Percentiles rank a stretch among this genome's conserved stretches.
phyloP scores from a whole-genome alignment of 1,139 yeast species.

The Suhomyces chickasaworum region DNA sequence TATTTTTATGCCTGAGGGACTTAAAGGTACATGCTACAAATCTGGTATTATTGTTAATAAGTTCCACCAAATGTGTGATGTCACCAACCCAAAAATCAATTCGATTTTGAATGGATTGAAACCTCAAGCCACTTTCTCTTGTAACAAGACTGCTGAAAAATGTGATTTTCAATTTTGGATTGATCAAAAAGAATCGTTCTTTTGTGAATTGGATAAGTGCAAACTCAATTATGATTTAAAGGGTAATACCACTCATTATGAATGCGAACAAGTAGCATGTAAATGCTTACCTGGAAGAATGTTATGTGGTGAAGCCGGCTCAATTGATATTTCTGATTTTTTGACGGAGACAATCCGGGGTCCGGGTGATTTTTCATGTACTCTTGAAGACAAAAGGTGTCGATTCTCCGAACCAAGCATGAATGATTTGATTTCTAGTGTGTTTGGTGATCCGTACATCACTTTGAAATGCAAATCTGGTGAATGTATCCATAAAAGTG shows the following conservation, averaged over 20 bases:
- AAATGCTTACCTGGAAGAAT: slow-evolving; percentile 88
- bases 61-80: slow-evolving; percentile 91
- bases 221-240: slow-evolving; percentile 62
- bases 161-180: slow-evolving; percentile 98
- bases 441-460: slow-evolving; percentile 90
- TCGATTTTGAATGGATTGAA: slow-evolving; percentile 74
- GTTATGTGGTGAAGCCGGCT: slow-evolving; percentile 93
- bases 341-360: slow-evolving; percentile 86
- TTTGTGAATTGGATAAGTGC: slow-evolving; percentile 78
- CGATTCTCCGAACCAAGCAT: slow-evolving; percentile 91
- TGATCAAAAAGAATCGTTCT: slow-evolving; percentile 84
- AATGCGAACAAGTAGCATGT: slow-evolving; percentile 76
- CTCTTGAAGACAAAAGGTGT: slow-evolving; percentile 61
- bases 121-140: slow-evolving; percentile 92
- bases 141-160: slow-evolving; percentile 62
- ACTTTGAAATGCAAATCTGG: slow-evolving; percentile 79
- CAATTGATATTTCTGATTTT: slow-evolving; percentile 92
- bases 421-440: slow-evolving; percentile 86
- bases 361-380: slow-evolving; percentile 91
- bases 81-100: slow-evolving; percentile 83
- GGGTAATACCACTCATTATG: slow-evolving; percentile 72
- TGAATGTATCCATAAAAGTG: slow-evolving; percentile 89
- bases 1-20: slow-evolving; percentile 83
- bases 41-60: slow-evolving; percentile 83
- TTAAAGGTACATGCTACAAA: slow-evolving; percentile 85